Evolutionary conservation across 2,329 filamentous ascomycete species (phyloP).

Genomic region (Penicillium sp.): DNA sequence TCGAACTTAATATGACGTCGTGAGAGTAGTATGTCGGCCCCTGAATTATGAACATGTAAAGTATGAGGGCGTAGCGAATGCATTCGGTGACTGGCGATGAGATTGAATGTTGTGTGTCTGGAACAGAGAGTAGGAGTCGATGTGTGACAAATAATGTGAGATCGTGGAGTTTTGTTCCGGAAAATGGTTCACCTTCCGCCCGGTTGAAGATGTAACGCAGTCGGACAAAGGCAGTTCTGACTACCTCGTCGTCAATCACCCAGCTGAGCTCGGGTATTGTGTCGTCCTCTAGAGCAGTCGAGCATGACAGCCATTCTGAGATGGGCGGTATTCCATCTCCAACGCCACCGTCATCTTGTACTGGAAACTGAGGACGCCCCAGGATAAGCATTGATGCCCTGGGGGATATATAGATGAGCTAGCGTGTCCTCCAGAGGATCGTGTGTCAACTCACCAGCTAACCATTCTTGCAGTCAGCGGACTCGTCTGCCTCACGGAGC

Average conservation of each 20-base stretch:
- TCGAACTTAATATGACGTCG: slow-evolving; percentile 45
- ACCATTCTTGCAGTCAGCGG: slow-evolving; percentile 63
- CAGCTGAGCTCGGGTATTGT: slow-evolving; percentile 21
- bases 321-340: slow-evolving; percentile 59
- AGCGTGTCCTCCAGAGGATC: neutral
- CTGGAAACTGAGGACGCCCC: slow-evolving; percentile 59
- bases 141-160: slow-evolving; percentile 63
- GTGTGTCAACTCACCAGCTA: slow-evolving; percentile 52
- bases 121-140: slow-evolving; percentile 47
- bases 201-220: slow-evolving; percentile 53
- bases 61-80: slow-evolving; percentile 54
- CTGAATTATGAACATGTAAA: slow-evolving; percentile 62
- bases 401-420: slow-evolving; percentile 5
- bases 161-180: slow-evolving; percentile 59
- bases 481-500: slow-evolving; percentile 54
- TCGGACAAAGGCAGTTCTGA: slow-evolving; percentile 51
- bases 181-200: slow-evolving; percentile 30
- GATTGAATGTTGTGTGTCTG: neutral
- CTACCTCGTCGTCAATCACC: slow-evolving; percentile 42
- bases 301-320: slow-evolving; percentile 55
- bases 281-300: slow-evolving; percentile 15
- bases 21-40: slow-evolving; percentile 65
- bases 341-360: slow-evolving; percentile 56
- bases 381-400: slow-evolving; percentile 66
- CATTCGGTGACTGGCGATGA: slow-evolving; percentile 47